These are phyloP conservation scores for Stephanodiscus minutulus DNA, from an alignment of 108 stramenopile species.

Conservation along the genomic window DNA sequence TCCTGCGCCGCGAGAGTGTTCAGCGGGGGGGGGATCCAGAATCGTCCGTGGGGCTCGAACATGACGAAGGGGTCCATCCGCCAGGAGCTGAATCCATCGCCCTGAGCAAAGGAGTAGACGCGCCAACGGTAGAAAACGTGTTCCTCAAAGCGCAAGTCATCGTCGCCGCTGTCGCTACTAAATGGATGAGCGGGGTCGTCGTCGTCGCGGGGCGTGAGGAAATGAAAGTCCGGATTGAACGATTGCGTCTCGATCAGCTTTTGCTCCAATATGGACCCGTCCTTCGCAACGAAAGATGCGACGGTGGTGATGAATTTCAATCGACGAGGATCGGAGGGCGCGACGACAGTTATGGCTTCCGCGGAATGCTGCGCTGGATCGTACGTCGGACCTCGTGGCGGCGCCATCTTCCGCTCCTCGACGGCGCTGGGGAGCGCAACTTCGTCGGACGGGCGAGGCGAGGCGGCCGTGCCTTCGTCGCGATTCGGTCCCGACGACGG, in stretches of 20 bases:
- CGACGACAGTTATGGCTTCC: constrained; percentile 50
- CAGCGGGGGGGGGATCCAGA: constrained; percentile 73
- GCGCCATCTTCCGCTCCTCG: not conserved
- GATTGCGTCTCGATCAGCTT: constrained; percentile 51
- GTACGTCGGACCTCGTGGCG: constrained; percentile 25
- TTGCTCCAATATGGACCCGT: constrained; percentile 56
- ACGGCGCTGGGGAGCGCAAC: not conserved
- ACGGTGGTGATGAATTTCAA: constrained; percentile 58
- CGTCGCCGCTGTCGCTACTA: constrained; percentile 10
- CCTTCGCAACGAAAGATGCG: constrained; percentile 70
- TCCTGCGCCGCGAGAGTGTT: constrained; percentile 45
- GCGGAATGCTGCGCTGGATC: constrained; percentile 51
- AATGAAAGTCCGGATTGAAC: constrained; percentile 50
- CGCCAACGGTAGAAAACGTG: constrained; percentile 78
- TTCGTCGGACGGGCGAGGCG: constrained; percentile 16
- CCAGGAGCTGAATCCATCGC: constrained; percentile 60
- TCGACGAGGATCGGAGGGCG: constrained; percentile 56
- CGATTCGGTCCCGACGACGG: not conserved
- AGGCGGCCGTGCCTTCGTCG: not conserved
- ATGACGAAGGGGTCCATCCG: constrained; percentile 71
- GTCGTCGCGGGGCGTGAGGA: constrained; percentile 30
- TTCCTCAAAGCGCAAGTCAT: constrained; percentile 43
- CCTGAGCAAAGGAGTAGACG: constrained; percentile 76
- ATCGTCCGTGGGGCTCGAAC: constrained; percentile 54
- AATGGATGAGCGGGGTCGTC: constrained; percentile 2